Evolutionary conservation across 1,284 basidiomycete genomes (phyloP), one percentile per base, ranked within the genome.

Genomic region (Marasmius tenuissimus): DNA sequence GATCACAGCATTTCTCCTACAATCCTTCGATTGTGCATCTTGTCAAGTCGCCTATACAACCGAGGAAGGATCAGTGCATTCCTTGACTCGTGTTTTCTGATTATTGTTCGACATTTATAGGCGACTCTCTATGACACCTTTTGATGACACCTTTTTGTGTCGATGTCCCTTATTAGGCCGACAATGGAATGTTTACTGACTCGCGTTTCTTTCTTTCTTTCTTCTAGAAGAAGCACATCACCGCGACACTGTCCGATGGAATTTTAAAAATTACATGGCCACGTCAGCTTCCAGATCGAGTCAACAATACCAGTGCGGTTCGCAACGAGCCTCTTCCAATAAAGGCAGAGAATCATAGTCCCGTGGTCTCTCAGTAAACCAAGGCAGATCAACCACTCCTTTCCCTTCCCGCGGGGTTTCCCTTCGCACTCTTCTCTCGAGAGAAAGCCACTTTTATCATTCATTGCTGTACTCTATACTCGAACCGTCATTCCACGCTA

Each of bases 241-340:
- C 63, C 1, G 80, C 79, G 9, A 72, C 67, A 12, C 71, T 84
- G n/a, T 66, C 70, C 16, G 79, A 82, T 35, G 83, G 83, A 49
- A 76, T 85, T 73, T 73, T 85, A 35, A 75, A 75, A 12, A 75
- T 85, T 55, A 78, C 80, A 16, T 85, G 82, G 81, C 83, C 83
- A 18, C 78, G 77, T 57, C 22, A 54, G 7, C 34, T 35, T 16
- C 52, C 27, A 37, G n/a, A 18, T 7, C 52, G 52, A 54, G 34
- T 54, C 34, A 54, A 16, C 35, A 54, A 47, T 16, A 8, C 45
- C 20, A 20, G 40, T 12, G 40, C 27, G 27, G 27, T 27, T 27
- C 27, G 45, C 45, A 14, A 47, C n/a, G 45, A 47, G 14, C 45
- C 45, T 8, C 45, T 47, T n/a, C 2, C 45, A 20, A 47, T 47